These are phyloP conservation scores for Aspergillus neotritici DNA, from an alignment of 2,329 filamentous ascomycete genomes.

Conservation along the genomic window DNA sequence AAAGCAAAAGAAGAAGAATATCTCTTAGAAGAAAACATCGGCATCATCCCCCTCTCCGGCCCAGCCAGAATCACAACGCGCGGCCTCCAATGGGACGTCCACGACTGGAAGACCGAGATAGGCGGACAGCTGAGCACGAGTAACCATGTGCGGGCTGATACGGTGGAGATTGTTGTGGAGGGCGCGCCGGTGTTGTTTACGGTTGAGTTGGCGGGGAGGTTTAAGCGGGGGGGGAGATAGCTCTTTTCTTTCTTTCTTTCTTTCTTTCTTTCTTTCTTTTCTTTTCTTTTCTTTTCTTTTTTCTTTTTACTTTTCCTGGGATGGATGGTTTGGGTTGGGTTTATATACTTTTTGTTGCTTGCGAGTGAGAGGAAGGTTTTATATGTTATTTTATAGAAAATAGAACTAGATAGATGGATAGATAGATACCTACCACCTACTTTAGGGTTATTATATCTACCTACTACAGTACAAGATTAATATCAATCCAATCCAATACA, in stretches of 20 bases:
- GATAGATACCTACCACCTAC: too few relatives aligned
- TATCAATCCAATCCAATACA: not conserved
- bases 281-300: not conserved
- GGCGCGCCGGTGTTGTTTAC: conserved; percentile 67
- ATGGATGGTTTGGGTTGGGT: too few relatives aligned
- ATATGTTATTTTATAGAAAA: too few relatives aligned
- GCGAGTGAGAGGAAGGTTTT: too few relatives aligned
- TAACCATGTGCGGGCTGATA: conserved; percentile 63
- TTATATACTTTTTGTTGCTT: too few relatives aligned
- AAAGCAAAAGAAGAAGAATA: conserved; percentile 27
- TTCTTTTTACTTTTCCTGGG: not conserved
- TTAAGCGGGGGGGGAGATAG: conserved; percentile 24
- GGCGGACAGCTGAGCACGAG: conserved; percentile 71
- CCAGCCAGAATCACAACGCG: conserved; percentile 69
- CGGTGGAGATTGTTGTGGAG: conserved; percentile 50
- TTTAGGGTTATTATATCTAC: too few relatives aligned
- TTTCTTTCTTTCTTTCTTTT: not conserved
- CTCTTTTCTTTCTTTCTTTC: not conserved
- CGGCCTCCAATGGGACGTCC: conserved; percentile 88
- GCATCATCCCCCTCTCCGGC: conserved; percentile 79
- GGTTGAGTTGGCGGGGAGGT: conserved; percentile 52
- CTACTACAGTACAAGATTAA: not conserved
- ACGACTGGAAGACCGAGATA: conserved; percentile 71
- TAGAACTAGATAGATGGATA: too few relatives aligned
- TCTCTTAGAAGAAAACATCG: conserved; percentile 69